Evolutionary conservation across 768 basidiomycete species (phyloP).

Genomic region (Boletus reticulatus): DNA sequence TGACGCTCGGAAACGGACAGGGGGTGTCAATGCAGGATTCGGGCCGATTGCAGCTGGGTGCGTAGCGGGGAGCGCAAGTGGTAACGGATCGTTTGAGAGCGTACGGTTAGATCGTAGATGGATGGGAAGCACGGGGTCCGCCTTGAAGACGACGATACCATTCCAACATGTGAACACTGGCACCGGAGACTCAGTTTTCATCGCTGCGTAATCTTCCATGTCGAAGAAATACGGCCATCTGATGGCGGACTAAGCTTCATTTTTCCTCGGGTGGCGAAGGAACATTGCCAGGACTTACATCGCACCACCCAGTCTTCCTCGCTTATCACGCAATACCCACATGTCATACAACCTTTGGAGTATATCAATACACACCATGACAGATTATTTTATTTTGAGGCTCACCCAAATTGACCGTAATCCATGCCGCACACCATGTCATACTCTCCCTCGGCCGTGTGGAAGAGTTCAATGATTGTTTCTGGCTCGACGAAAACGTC

Average conservation of each 20-base stretch:
- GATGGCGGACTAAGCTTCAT: background rate
- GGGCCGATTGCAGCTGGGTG: conserved; percentile 15
- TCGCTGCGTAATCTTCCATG: conserved; percentile 31
- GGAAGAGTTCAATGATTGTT: conserved; percentile 37
- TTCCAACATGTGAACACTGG: conserved; percentile 49
- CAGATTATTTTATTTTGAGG: conserved; percentile 6
- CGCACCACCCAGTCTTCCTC: conserved; percentile 12
- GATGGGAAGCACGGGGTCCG: conserved; percentile 41
- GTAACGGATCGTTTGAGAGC: conserved; percentile 33
- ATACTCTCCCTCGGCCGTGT: conserved; percentile 37
- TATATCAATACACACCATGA: background rate
- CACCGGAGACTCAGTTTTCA: conserved; percentile 38
- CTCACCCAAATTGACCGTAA: conserved; percentile 33
- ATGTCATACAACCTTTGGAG: conserved; percentile 19
- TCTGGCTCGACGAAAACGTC: conserved; percentile 43
- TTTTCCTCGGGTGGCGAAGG: background rate
- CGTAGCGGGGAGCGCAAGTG: conserved; percentile 8
- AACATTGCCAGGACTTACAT: conserved; percentile 3
- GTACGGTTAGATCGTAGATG: conserved; percentile 36
- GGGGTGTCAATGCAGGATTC: conserved; percentile 20
- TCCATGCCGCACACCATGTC: conserved; percentile 46
- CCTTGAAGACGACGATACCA: conserved; percentile 39
- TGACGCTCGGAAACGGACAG: conserved; percentile 16
- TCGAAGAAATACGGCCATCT: conserved; percentile 45
- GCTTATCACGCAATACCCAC: conserved; percentile 24